These are phyloP conservation scores for Yamadazyma oceani DNA, from an alignment of 1,139 yeast genomes.

Conservation along the genomic window DNA sequence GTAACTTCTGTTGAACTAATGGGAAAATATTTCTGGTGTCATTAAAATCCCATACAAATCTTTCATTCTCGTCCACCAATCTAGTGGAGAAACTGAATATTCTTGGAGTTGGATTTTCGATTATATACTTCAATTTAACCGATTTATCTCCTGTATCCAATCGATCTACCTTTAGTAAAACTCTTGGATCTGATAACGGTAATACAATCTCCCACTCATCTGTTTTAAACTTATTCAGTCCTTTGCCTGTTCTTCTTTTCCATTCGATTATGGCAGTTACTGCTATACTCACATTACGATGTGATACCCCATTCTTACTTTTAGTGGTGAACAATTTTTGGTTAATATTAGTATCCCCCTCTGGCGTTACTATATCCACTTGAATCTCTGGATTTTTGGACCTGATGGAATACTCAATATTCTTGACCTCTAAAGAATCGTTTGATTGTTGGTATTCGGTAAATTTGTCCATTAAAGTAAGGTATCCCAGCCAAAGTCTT, in stretches of 20 bases:
- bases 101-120: slow-evolving; percentile 76
- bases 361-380: slow-evolving; percentile 20
- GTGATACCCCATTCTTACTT: slow-evolving; percentile 41
- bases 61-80: slow-evolving; percentile 22
- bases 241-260: slow-evolving; percentile 30
- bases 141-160: slow-evolving; percentile 15
- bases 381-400: slow-evolving; percentile 33
- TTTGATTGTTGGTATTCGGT: slow-evolving; percentile 3
- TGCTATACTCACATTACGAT: slow-evolving; percentile 37
- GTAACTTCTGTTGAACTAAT: slow-evolving; percentile 33
- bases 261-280: slow-evolving; percentile 31
- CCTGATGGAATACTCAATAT: slow-evolving; percentile 22
- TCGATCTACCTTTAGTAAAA: slow-evolving; percentile 40
- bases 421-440: slow-evolving; percentile 21
- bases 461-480: slow-evolving; percentile 18
- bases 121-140: slow-evolving; percentile 43
- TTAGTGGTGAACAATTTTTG: slow-evolving; percentile 33
- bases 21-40: slow-evolving; percentile 29
- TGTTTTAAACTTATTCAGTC: slow-evolving; percentile 24
- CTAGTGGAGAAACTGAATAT: slow-evolving; percentile 62
- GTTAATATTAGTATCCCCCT: slow-evolving; percentile 5
- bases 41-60: slow-evolving; percentile 30
- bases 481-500: slow-evolving; percentile 47
- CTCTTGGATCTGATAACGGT: slow-evolving; percentile 71
- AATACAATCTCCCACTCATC: slow-evolving; percentile 50